Evolutionary conservation across 108 stramenopile species (phyloP), one percentile per base, ranked within the genome.

Genomic region (Epithemia pelagica): DNA sequence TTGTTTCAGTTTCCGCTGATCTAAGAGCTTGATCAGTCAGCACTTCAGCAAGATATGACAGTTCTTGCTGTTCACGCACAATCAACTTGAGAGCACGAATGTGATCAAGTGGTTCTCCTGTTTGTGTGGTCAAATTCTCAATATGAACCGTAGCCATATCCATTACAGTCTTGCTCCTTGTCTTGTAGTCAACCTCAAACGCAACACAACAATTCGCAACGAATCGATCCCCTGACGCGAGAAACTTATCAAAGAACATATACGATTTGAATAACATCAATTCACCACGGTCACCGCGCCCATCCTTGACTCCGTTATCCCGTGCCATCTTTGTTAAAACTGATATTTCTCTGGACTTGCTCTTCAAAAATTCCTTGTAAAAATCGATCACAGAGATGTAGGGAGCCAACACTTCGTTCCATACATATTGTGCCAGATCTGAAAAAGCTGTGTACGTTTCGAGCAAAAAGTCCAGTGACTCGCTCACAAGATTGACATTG

Each of bases 211-310:
- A 62, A 66, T 55, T 72, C 52, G 52, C 33, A 8, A 79, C 27
- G 57, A 79, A 71, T n/a, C 69, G 54, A 26, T 68, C 58, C 32
- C 74, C 37, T 30, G 66, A 37, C 15, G 62, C 52, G 27, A 67
- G 37, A 37, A 65, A 56, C 24, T 74, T 58, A 52, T 74, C 74
- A 33, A 69, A 69, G 27, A 56, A 54, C 24, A 51, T 22, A 23
- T 25, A 64, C 23, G 52, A 56, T 25, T 30, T 32, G 30, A 67
- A 62, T 22, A 10, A 27, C 32, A 55, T 28, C 32, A 74, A 66
- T 71, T 0, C 56, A 0, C 52, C n/a, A 26, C 64, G 64, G 2
- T 59, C 64, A 15, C 30, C 18, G 30, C 18, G 7, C 15, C 62
- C 71, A 55, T 72, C 64, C 2, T 7, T 19, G 26, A 72, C 53